A percentile compares a stretch with the other conserved stretches of the same genome.
phyloP scores from a whole-genome alignment of 192 early-diverging fungal genomes.

The Cetraspora pellucida region DNA sequence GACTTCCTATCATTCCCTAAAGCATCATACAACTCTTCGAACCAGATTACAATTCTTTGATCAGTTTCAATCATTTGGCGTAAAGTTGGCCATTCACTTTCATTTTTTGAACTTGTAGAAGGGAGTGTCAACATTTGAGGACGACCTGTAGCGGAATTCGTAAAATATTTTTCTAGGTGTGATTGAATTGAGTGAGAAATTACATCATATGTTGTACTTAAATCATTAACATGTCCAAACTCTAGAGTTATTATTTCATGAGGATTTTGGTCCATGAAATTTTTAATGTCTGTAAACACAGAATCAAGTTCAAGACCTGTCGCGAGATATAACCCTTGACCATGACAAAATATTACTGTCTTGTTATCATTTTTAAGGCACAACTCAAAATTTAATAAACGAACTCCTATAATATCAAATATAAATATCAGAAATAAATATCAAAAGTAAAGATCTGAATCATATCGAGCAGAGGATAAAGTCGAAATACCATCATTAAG shows the following conservation, averaged over 20 bases:
- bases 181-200: conserved; percentile 16
- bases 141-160: not conserved
- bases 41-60: conserved; percentile 42
- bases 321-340: conserved; percentile 31
- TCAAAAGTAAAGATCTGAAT: not conserved
- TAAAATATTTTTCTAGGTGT: conserved; percentile 42
- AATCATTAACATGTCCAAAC: conserved; percentile 44
- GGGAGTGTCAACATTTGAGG: too few relatives aligned
- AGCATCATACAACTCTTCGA: conserved; percentile 33
- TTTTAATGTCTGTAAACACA: conserved; percentile 33
- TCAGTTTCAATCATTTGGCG: conserved; percentile 45
- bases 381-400: conserved; percentile 45
- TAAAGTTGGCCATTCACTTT: conserved; percentile 39
- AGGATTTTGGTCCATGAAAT: conserved; percentile 42
- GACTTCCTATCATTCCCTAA: conserved; percentile 31
- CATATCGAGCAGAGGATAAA: not conserved
- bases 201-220: not conserved
- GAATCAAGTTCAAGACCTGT: conserved; percentile 38
- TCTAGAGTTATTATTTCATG: conserved; percentile 46
- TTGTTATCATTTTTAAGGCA: conserved; percentile 39
- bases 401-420: conserved; percentile 38
- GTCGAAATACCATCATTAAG: conserved; percentile 41
- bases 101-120: not conserved
- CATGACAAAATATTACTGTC: conserved; percentile 43
- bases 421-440: not conserved